Conservation (phyloP, 139 green algal species). For the Chlamydomonas applanata region DNA sequence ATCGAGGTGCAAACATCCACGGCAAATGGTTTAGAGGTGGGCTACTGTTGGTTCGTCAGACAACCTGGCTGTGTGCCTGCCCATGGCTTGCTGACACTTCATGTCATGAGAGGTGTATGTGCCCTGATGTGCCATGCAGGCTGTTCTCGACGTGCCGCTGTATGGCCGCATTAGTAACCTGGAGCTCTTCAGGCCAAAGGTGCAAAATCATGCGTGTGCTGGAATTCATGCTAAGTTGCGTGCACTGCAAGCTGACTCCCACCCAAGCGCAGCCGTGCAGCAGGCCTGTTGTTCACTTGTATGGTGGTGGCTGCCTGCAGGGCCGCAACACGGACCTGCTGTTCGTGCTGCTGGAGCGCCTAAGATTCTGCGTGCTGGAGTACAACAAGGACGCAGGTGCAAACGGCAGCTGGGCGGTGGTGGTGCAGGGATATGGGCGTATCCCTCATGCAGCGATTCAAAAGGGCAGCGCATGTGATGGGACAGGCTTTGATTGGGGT, state of each 20-base stretch:
- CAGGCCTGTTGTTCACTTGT: neutral
- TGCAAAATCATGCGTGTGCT: slow-evolving; percentile 27
- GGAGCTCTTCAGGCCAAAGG: slow-evolving; percentile 80
- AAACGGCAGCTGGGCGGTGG: neutral
- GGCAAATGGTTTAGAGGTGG: slow-evolving; percentile 81
- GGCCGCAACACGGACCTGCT: slow-evolving; percentile 73
- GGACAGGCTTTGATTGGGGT: no score
- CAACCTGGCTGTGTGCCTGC: neutral
- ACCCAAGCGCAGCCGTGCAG: neutral
- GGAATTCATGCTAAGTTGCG: no score
- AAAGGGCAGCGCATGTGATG: no score
- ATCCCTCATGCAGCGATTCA: neutral
- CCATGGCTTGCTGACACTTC: neutral
- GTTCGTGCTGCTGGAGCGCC: slow-evolving; percentile 92
- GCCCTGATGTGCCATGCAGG: slow-evolving; percentile 43
- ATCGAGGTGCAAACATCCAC: slow-evolving; percentile 89
- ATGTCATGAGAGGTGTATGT: neutral
- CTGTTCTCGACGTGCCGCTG: slow-evolving; percentile 85
- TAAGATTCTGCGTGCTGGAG: slow-evolving; percentile 89
- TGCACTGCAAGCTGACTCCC: no score
- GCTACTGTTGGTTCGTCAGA: neutral
- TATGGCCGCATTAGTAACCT: slow-evolving; percentile 88
- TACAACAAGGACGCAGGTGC: slow-evolving; percentile 66
- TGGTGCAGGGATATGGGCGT: neutral
- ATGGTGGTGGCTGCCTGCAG: slow-evolving; percentile 31